Base-by-base conservation (phyloP, 768 basidiomycete species). In the Suillus variegatus region DNA sequence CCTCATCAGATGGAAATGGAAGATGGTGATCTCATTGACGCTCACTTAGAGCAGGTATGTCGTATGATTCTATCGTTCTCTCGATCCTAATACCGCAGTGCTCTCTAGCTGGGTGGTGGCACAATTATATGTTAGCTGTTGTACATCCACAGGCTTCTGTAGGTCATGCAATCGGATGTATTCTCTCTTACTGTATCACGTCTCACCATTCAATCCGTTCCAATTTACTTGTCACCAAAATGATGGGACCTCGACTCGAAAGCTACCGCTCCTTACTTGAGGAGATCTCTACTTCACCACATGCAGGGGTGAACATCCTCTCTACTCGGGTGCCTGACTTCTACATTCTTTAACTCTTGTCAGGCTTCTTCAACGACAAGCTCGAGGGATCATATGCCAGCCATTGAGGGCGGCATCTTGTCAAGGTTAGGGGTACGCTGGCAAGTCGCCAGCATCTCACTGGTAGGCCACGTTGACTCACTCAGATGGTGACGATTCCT, bases 21-120 rank as follows among this genome's bases (percentile, higher is more conserved):
- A 67, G 87, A 89, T 41, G 83, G 83, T 3, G 88, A 90, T 69
- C 77, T 82, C 65, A 84, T 90, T 58, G 89, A 90, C 69, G 87
- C 86, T 8, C 76, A 81, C 63, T 69, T 89, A 47, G 79, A 82
- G 66, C 88, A 89, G 80, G 87, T 85, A 64, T 40, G 81, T 75
- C 41, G 16, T 40, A 54, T 43, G 18, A 20, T 44, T 51, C 56
- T 60, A 61, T 61, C 62, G 40, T 49, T 22, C 1, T 20, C 58
- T 25, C 18, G 6, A 41, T 60, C 3, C 58, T 60, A 28, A 60
- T 43, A 7, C 58, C 6, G 18, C 18, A 6, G 12, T 16, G 10
- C 41, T 36, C 41, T 63, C 46, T 55, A 76, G 74, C 38, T 75
- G 58, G 74, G 74, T n/a, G 74, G 73, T 3, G 62, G 64, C 58